Evolutionary conservation across 2,329 filamentous ascomycete genomes (phyloP), one percentile per base, ranked within the genome.

Genomic region (Leptographium wingfieldii): DNA sequence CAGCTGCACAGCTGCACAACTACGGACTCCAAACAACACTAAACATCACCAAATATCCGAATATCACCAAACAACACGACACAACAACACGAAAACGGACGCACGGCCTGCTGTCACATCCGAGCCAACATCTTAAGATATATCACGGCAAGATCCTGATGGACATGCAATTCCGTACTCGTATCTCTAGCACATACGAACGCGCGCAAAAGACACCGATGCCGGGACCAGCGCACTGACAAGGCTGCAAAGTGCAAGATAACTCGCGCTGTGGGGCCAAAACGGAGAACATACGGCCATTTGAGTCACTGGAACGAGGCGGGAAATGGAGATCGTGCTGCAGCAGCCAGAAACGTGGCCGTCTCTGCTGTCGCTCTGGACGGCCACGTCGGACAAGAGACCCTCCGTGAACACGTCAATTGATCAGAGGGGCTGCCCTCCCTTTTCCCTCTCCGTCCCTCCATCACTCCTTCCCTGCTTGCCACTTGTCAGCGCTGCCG

Each of bases 31-130:
- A 46, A n/a, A 6, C 43, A 7, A 6, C 16, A n/a, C 43, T 19
- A 46, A 46, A 19, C 19, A n/a, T 16, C 43, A 43, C 12, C 33
- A n/a, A 53, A 33, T 31, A 16, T 10, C 10, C 14, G 12, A 14
- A 52, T 12, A 29, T 31, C 6, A 51, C 31, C 22, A 52, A 31
- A 52, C 12, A 52, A n/a, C 48, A 22, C 11, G 5, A 51, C 48
- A 27, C 11, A 25, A 27, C 27, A 51, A 16, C 22, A 14, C 16
- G 16, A 27, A 12, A 53, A 53, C 51, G 29, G 29, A 54, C 29
- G 11, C 52, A 40, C 38, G 40, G 38, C 31, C 48, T 58, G 38
- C 46, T 58, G 48, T 61, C 43, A 33, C 46, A 59, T 22, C 60
- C 54, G 56, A 38, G 27, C 38, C 29, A 46, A 46, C 48, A 58